A percentile compares a stretch with the other conserved stretches of the same genome.
These are phyloP conservation scores for Gynandropsis gynandra DNA, from an alignment of 345 rosid genomes.

Conservation along the genomic window DNA sequence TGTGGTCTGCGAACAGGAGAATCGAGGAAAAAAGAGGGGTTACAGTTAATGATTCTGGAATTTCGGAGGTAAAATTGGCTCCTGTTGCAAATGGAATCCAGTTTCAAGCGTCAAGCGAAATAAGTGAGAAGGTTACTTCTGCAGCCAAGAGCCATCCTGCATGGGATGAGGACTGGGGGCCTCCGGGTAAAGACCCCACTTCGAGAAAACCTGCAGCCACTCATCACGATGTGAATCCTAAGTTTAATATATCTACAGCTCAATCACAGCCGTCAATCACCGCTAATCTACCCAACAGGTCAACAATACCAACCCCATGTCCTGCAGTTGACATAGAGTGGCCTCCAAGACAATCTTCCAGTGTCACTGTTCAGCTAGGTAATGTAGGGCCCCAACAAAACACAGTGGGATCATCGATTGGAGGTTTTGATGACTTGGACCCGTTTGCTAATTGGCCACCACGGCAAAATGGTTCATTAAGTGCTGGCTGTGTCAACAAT, in stretches of 20 bases:
- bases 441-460: conserved; percentile 97
- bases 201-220: conserved; percentile 18
- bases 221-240: conserved; percentile 26
- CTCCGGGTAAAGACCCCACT: conserved; percentile 34
- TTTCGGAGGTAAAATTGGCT: conserved; percentile 40
- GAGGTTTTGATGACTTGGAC: conserved; percentile 60
- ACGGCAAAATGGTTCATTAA: conserved; percentile 34
- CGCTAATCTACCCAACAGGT: conserved; percentile 36
- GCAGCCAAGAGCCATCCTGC: conserved; percentile 39
- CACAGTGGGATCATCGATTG: conserved; percentile 34
- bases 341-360: conserved; percentile 67
- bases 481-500: conserved; percentile 36
- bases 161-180: conserved; percentile 96
- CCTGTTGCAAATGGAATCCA: conserved; percentile 39
- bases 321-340: conserved; percentile 78
- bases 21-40: conserved; percentile 90
- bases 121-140: conserved; percentile 41
- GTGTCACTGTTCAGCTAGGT: conserved; percentile 23
- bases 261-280: conserved; percentile 32
- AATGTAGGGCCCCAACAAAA: conserved; percentile 34
- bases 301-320: conserved; percentile 41
- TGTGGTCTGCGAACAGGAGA: conserved; percentile 38
- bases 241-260: conserved; percentile 30
- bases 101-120: conserved; percentile 41
- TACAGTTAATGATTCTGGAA: conserved; percentile 50